Percentiles rank a stretch among this genome's conserved stretches.
Conservation (phyloP, 306 rosid species). For the Carpinus fangiana region DNA sequence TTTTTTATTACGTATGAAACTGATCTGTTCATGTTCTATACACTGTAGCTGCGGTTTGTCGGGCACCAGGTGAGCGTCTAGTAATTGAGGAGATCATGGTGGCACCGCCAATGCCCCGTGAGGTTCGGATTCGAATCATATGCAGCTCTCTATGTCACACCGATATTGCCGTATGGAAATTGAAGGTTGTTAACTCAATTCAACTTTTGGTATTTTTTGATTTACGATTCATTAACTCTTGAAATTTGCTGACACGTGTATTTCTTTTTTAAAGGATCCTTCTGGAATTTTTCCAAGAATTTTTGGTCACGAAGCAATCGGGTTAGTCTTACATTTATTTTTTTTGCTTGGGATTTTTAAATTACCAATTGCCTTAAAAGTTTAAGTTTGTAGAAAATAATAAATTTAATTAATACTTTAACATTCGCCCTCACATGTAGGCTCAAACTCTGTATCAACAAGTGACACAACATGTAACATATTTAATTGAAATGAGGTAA, state of each 20-base stretch:
- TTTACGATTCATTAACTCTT: too few species aligned
- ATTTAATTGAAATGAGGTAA: too few species aligned
- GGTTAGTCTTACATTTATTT: constrained; percentile 41
- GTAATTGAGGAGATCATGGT: constrained; percentile 68
- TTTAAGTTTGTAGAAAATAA: too few species aligned
- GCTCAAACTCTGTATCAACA: too few species aligned
- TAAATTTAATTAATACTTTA: too few species aligned
- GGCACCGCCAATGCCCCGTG: constrained; percentile 78
- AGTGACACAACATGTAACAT: too few species aligned
- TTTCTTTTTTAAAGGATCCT: constrained; percentile 41
- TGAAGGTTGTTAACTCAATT: constrained; percentile 45
- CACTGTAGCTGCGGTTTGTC: constrained; percentile 65
- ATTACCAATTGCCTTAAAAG: too few species aligned
- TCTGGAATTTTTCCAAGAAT: constrained; percentile 68
- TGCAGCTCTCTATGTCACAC: constrained; percentile 79
- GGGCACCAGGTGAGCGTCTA: constrained; percentile 59
- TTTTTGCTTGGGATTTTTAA: too few species aligned
- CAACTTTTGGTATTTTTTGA: too few species aligned
- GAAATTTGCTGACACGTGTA: background rate
- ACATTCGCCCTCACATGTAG: too few species aligned
- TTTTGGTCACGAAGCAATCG: constrained; percentile 86
- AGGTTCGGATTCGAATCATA: constrained; percentile 63
- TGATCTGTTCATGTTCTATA: background rate
- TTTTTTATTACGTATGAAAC: background rate
- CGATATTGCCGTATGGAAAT: constrained; percentile 65